phyloP scores from a whole-genome alignment of 176 grass and related monocot species.

The Oryza glumipatula region DNA sequence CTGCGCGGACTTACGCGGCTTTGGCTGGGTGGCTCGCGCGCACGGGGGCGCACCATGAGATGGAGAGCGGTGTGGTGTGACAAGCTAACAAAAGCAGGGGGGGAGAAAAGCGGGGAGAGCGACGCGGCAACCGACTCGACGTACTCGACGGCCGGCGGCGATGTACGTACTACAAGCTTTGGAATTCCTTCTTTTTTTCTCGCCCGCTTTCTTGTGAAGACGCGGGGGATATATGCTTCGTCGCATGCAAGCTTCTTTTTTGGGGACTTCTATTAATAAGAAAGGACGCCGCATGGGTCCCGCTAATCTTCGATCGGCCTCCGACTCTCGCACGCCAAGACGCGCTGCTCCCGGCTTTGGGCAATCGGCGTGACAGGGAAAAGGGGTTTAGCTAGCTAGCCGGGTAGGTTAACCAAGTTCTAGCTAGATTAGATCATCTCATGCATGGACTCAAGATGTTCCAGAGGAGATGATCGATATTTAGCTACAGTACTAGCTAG shows the following conservation, averaged over 20 bases:
- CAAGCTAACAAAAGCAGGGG: constrained; percentile 38
- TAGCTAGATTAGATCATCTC: not conserved
- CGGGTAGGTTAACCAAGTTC: not conserved
- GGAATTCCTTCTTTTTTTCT: not conserved
- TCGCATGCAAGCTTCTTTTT: not conserved
- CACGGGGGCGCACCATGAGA: not conserved
- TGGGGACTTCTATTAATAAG: constrained; percentile 12
- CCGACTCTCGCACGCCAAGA: constrained; percentile 1
- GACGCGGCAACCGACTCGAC: constrained; percentile 38
- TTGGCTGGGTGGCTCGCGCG: not conserved
- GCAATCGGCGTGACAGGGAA: constrained; percentile 4
- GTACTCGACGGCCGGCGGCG: not conserved
- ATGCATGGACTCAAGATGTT: not conserved
- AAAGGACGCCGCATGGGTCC: constrained; percentile 20
- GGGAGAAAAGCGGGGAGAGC: constrained; percentile 28
- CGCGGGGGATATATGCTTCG: constrained; percentile 13
- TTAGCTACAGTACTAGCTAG: not conserved
- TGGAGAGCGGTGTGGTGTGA: constrained; percentile 30
- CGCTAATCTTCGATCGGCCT: not conserved
- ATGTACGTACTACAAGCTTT: not conserved
- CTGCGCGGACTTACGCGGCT: not conserved
- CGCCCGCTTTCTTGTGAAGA: not conserved
- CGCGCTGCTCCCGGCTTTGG: constrained; percentile 48
- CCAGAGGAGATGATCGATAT: not conserved
- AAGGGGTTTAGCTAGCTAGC: constrained; percentile 2